A percentile compares a stretch with the other conserved stretches of the same genome.
Evolutionary conservation across 2,329 filamentous ascomycete genomes (phyloP).

Genomic region (Colletotrichum theobromicola): DNA sequence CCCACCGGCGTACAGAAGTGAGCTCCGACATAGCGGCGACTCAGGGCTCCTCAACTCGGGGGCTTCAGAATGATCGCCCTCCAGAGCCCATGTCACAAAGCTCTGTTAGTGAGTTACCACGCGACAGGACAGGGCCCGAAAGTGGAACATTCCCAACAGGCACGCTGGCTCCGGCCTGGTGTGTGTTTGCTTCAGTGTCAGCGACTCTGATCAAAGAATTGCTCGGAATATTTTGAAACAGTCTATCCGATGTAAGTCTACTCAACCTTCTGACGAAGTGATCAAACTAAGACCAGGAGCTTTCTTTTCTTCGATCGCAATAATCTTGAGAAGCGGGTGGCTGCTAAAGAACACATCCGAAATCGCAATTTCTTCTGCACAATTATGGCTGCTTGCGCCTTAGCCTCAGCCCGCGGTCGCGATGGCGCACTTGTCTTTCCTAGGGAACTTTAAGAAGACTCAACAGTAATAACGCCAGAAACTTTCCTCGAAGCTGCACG

Average conservation of each 20-base stretch:
- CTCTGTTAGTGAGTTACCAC: not conserved
- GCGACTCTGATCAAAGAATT: not conserved
- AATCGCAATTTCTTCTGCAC: not conserved
- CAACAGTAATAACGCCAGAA: not conserved
- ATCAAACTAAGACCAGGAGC: not conserved
- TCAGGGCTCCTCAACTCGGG: accelerated
- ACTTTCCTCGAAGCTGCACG: not conserved
- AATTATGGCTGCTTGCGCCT: not conserved
- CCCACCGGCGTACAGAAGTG: not conserved
- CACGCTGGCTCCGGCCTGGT: not conserved
- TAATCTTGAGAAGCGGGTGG: not conserved
- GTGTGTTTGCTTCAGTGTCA: not conserved
- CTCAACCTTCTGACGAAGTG: not conserved
- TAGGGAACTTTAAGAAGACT: not conserved
- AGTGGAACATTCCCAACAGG: not conserved
- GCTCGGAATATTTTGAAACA: not conserved
- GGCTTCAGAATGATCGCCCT: not conserved
- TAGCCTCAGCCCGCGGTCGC: not conserved
- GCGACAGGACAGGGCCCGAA: not conserved
- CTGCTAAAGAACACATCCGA: not conserved
- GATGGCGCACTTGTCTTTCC: not conserved
- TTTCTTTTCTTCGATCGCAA: not conserved
- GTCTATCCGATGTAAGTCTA: not conserved
- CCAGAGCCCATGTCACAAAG: not conserved
- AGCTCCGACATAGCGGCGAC: not conserved